These are phyloP conservation scores for Cordyceps fumosorosea DNA, from an alignment of 2,329 filamentous ascomycete genomes.

Conservation along the genomic window DNA sequence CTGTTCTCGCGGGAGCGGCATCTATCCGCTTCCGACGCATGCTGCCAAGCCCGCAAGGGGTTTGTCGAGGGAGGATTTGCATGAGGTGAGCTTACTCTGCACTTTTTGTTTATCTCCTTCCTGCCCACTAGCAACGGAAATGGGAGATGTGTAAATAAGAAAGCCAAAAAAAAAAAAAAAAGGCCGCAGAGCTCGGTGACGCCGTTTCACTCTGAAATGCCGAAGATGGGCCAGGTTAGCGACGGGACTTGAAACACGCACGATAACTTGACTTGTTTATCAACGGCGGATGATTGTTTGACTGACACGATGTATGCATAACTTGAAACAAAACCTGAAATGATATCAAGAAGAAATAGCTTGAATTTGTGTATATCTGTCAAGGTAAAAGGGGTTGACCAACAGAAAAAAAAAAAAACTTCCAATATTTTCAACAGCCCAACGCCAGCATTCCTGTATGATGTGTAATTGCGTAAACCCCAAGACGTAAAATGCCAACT, in stretches of 20 bases:
- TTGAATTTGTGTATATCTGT: not conserved
- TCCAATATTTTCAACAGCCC: not conserved
- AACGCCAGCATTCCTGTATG: conserved; percentile 6
- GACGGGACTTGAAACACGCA: not conserved
- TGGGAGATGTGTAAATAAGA: too few relatives aligned
- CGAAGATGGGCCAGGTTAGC: too few relatives aligned
- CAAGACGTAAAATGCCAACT: not conserved
- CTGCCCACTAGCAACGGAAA: too few relatives aligned
- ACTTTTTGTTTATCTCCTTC: too few relatives aligned
- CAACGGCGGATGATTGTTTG: not conserved
- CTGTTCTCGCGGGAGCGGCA: too few relatives aligned
- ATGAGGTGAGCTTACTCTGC: too few relatives aligned
- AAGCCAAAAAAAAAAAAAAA: too few relatives aligned
- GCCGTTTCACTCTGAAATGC: too few relatives aligned
- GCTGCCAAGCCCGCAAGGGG: too few relatives aligned
- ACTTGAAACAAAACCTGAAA: not conserved
- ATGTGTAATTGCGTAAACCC: not conserved
- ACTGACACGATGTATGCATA: not conserved
- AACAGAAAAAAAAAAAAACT: not conserved
- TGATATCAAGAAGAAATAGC: not conserved
- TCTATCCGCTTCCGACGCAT: too few relatives aligned
- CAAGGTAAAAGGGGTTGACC: not conserved
- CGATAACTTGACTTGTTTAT: not conserved
- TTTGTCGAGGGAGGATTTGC: too few relatives aligned
- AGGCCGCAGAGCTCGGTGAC: too few relatives aligned